These are phyloP conservation scores for Tetradesmus obliquus DNA, from an alignment of 139 green algal genomes.

Conservation along the genomic window DNA sequence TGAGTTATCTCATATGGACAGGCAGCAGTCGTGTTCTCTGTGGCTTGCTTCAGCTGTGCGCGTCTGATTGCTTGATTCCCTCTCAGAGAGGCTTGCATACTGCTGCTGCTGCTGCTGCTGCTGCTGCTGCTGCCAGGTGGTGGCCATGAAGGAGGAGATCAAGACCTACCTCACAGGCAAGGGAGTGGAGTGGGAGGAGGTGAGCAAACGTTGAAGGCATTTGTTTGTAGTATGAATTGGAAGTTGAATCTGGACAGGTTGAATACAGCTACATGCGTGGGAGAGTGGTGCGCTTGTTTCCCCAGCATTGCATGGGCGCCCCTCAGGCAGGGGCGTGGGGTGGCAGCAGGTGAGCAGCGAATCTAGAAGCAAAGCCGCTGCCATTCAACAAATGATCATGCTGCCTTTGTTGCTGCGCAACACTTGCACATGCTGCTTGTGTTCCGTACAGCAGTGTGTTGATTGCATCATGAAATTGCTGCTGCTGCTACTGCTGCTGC, in stretches of 20 bases:
- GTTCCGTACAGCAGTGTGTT: no score
- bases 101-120: background rate
- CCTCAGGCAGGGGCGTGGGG: background rate
- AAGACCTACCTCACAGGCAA: slow-evolving; percentile 80
- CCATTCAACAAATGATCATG: background rate
- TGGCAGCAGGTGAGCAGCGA: background rate
- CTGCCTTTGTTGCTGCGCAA: background rate
- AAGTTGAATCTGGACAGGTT: no score
- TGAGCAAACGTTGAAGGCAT: slow-evolving; percentile 11
- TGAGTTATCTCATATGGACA: no score
- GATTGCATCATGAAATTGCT: no score
- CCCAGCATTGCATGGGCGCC: background rate
- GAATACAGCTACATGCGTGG: no score
- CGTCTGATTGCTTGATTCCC: no score
- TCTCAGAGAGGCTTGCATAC: background rate
- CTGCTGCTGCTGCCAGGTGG: slow-evolving; percentile 63
- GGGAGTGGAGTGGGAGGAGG: slow-evolving; percentile 91
- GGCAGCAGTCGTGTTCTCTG: no score
- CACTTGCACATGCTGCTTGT: no score
- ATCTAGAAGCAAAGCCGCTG: no score
- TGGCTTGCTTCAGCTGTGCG: no score
- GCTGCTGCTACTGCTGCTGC: background rate
- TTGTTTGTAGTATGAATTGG: no score
- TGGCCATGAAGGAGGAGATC: slow-evolving; percentile 98
- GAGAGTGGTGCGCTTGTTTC: no score